Percentiles rank a stretch among this genome's conserved stretches.
phyloP scores from a whole-genome alignment of 495 filamentous ascomycete genomes.

The Annulohypoxylon bovei region DNA sequence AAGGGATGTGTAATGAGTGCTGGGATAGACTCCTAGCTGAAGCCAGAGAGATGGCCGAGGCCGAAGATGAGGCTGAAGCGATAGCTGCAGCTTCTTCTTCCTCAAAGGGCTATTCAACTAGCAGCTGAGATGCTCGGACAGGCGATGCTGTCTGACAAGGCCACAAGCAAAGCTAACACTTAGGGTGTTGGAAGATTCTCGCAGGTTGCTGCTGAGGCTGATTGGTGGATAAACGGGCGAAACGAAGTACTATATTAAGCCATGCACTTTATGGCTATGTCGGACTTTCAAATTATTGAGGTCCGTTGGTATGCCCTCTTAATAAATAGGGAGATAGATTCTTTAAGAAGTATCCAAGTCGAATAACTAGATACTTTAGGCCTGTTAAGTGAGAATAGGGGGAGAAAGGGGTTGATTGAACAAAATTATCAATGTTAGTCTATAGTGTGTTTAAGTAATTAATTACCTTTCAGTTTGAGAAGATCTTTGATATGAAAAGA shows the following conservation, averaged over 20 bases:
- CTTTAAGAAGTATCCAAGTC: neutral
- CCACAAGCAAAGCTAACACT: constrained; percentile 4
- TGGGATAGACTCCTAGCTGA: constrained; percentile 47
- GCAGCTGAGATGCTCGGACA: constrained; percentile 7
- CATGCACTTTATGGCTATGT: neutral
- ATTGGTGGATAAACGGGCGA: constrained; percentile 6
- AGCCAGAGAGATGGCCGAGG: constrained; percentile 47
- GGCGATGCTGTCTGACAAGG: neutral
- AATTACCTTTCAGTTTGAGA: neutral
- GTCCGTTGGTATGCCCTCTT: neutral
- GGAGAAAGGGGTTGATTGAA: neutral
- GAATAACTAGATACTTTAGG: neutral
- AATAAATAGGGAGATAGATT: neutral
- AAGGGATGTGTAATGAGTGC: constrained; percentile 49
- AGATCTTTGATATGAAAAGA: neutral
- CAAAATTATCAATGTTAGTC: neutral
- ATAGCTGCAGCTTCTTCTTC: constrained; percentile 27
- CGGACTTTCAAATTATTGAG: neutral
- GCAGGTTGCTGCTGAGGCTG: neutral
- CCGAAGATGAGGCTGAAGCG: constrained; percentile 34
- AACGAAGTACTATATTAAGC: neutral
- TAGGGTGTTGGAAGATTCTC: neutral
- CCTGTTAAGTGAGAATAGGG: neutral
- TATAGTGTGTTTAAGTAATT: neutral
- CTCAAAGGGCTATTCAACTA: constrained; percentile 22